Evolutionary conservation across 2,329 filamentous ascomycete genomes (phyloP).

Genomic region (Sarocladium brachiariae): DNA sequence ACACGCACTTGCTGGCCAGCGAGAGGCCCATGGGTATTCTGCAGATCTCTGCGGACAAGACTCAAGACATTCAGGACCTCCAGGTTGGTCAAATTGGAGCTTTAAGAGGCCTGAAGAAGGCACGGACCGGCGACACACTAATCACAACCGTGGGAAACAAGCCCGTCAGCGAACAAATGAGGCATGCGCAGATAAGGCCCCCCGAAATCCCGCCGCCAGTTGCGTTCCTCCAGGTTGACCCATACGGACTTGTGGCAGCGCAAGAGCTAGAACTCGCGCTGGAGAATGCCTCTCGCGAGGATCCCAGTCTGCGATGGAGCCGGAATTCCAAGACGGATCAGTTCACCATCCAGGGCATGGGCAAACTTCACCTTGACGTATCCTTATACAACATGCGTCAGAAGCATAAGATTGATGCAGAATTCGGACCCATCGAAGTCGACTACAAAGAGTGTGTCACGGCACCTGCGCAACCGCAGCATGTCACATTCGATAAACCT

Average conservation of each 20-base stretch:
- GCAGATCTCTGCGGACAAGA: slow-evolving; percentile 84
- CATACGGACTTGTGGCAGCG: slow-evolving; percentile 67
- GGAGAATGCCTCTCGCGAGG: slow-evolving; percentile 75
- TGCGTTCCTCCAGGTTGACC: slow-evolving; percentile 92
- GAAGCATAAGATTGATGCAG: slow-evolving; percentile 78
- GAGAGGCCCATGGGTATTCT: slow-evolving; percentile 77
- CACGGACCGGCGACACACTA: slow-evolving; percentile 90
- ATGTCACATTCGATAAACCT: slow-evolving; percentile 65
- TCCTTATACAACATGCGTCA: slow-evolving; percentile 81
- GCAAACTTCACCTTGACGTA: slow-evolving; percentile 90
- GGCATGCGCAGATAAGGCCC: slow-evolving; percentile 74
- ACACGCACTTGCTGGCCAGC: slow-evolving; percentile 72
- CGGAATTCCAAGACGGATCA: slow-evolving; percentile 87
- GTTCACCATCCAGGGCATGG: slow-evolving; percentile 92
- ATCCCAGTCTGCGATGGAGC: slow-evolving; percentile 81
- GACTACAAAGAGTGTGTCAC: slow-evolving; percentile 84
- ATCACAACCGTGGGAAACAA: slow-evolving; percentile 61
- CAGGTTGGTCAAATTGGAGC: slow-evolving; percentile 88
- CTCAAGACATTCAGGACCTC: slow-evolving; percentile 76
- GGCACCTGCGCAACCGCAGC: slow-evolving; percentile 46
- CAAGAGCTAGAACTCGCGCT: slow-evolving; percentile 73
- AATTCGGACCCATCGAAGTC: slow-evolving; percentile 89
- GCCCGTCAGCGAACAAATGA: slow-evolving; percentile 60
- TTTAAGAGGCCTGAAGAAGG: slow-evolving; percentile 79
- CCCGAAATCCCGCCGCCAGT: slow-evolving; percentile 89